Conservation (phyloP, 768 basidiomycete species). For the Lactifluus volemus region DNA sequence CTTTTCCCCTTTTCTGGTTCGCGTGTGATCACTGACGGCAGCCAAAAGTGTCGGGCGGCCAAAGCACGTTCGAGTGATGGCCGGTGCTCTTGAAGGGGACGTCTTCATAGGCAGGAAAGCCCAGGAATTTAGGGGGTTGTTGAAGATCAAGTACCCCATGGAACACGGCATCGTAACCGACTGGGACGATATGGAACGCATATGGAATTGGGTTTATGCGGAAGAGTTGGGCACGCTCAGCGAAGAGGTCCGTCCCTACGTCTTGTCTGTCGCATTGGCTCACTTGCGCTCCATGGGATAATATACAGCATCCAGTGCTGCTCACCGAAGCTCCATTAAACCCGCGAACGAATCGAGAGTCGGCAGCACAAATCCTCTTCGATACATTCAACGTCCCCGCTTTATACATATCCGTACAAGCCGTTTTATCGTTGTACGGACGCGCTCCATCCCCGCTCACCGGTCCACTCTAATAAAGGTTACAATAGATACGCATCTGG, state of each 20-base stretch:
- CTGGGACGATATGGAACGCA: conserved; percentile 99
- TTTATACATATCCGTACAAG: conserved; percentile 93
- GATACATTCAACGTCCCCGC: conserved; percentile 99
- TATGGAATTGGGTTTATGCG: conserved; percentile 97
- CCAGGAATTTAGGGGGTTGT: conserved; percentile 89
- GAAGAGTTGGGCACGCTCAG: conserved; percentile 93
- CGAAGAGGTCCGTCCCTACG: conserved; percentile 66
- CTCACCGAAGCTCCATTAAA: conserved; percentile 97
- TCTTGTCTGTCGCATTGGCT: conserved; percentile 10
- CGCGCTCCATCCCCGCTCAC: not conserved
- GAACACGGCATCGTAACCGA: conserved; percentile 98
- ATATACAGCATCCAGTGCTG: conserved; percentile 83
- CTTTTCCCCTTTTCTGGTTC: conserved; percentile 21
- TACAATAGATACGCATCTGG: conserved; percentile 86
- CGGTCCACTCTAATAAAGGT: not conserved
- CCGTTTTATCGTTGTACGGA: conserved; percentile 85
- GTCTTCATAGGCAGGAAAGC: conserved; percentile 93
- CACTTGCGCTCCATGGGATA: conserved; percentile 14
- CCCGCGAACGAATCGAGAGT: conserved; percentile 91
- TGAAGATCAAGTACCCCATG: conserved; percentile 99
- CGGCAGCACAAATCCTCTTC: conserved; percentile 98
- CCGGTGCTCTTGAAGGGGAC: conserved; percentile 92
- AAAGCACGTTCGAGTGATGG: conserved; percentile 97
- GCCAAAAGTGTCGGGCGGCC: conserved; percentile 78
- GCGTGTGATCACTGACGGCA: not conserved